Evolutionary conservation across 495 filamentous ascomycete species (phyloP).

Genomic region (Articulospora tetracladia): DNA sequence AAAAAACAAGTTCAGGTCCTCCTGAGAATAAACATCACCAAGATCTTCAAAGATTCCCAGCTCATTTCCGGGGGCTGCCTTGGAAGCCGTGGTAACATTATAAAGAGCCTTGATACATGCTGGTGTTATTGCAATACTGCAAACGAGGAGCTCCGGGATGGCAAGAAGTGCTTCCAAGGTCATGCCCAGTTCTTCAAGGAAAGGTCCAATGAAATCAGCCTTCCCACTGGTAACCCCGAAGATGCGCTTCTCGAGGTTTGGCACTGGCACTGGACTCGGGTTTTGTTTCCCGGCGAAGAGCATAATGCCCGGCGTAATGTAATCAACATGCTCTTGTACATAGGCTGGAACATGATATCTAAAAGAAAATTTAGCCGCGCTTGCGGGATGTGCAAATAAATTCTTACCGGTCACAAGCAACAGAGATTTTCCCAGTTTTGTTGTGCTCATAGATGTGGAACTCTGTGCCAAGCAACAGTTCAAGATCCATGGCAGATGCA

Average conservation of each 20-base stretch:
- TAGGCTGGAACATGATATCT: slow-evolving; percentile 49
- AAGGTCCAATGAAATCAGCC: not conserved
- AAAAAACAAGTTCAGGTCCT: slow-evolving; percentile 61
- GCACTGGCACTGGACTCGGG: not conserved
- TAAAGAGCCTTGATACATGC: slow-evolving; percentile 28
- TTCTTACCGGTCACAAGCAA: slow-evolving; percentile 25
- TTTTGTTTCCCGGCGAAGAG: slow-evolving; percentile 14
- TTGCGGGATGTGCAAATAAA: too few species aligned
- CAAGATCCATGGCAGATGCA: slow-evolving; percentile 31
- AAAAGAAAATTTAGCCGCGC: not conserved
- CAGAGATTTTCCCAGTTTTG: slow-evolving; percentile 15
- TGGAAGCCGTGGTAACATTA: slow-evolving; percentile 13
- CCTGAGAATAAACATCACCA: slow-evolving; percentile 32
- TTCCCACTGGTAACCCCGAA: slow-evolving; percentile 1
- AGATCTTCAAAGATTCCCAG: slow-evolving; percentile 34
- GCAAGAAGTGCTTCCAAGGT: slow-evolving; percentile 1
- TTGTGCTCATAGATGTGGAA: slow-evolving; percentile 42
- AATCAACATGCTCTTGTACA: slow-evolving; percentile 51
- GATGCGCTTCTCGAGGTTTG: slow-evolving; percentile 1
- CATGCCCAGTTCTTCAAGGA: not conserved
- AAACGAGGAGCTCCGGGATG: not conserved
- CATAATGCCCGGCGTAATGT: slow-evolving; percentile 54
- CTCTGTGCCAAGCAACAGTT: slow-evolving; percentile 10
- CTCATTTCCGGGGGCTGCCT: slow-evolving; percentile 23
- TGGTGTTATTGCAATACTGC: slow-evolving; percentile 20